These are phyloP conservation scores for Kondoa malvinella DNA, from an alignment of 768 basidiomycete species.

Conservation along the genomic window DNA sequence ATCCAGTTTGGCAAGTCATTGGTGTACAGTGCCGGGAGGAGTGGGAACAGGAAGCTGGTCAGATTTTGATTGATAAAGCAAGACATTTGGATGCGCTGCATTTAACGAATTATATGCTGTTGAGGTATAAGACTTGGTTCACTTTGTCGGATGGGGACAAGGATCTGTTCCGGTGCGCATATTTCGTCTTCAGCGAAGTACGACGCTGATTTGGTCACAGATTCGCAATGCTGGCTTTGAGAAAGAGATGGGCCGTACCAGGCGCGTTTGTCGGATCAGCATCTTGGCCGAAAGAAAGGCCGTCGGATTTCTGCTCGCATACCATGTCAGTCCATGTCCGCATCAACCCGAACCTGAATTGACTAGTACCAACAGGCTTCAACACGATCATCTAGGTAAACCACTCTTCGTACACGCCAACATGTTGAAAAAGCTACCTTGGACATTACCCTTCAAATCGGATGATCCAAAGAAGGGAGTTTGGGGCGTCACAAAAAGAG, in stretches of 20 bases:
- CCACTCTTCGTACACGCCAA: slow-evolving; percentile 34
- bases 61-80: slow-evolving; percentile 36
- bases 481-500: neutral
- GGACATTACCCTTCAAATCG: slow-evolving; percentile 16
- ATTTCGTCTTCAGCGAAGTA: neutral
- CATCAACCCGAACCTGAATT: neutral
- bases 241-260: slow-evolving; percentile 38
- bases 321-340: slow-evolving; percentile 25
- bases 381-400: slow-evolving; percentile 31
- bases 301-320: slow-evolving; percentile 24
- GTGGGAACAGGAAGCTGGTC: slow-evolving; percentile 37
- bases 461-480: slow-evolving; percentile 20
- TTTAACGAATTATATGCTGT: slow-evolving; percentile 26
- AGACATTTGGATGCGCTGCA: slow-evolving; percentile 33
- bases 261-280: slow-evolving; percentile 35
- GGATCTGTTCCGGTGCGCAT: slow-evolving; percentile 29
- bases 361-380: slow-evolving; percentile 19
- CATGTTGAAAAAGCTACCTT: neutral
- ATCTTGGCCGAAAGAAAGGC: slow-evolving; percentile 30
- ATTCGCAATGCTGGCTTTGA: slow-evolving; percentile 34
- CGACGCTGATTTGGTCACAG: slow-evolving; percentile 19
- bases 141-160: slow-evolving; percentile 36
- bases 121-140: slow-evolving; percentile 29
- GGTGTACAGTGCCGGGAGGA: slow-evolving; percentile 36
- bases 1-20: slow-evolving; percentile 16